Conservation (phyloP, 2,329 filamentous ascomycete genomes). For the Colletotrichum sp. region DNA sequence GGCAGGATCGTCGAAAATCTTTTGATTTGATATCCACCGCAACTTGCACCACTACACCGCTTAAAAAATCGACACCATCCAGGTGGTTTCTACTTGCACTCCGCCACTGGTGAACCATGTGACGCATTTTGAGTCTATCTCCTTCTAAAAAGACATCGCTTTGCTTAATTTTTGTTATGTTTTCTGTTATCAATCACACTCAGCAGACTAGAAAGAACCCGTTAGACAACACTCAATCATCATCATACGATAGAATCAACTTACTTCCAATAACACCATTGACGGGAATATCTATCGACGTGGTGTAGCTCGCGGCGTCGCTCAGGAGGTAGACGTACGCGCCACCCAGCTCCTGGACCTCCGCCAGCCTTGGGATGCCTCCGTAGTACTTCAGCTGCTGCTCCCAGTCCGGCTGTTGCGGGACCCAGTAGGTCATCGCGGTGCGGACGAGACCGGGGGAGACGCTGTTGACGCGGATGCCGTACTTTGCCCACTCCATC, state of each 20-base stretch:
- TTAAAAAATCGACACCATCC: background rate
- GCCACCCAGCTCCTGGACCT: conserved; percentile 53
- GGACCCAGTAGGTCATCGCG: conserved; percentile 55
- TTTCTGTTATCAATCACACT: background rate
- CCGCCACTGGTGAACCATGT: too few relatives aligned
- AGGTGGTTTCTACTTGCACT: background rate
- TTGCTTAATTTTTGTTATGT: background rate
- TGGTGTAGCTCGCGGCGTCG: conserved; percentile 56
- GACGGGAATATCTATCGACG: conserved; percentile 54
- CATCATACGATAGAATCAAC: background rate
- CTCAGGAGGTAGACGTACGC: conserved; percentile 63
- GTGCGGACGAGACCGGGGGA: conserved; percentile 49
- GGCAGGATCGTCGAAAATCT: background rate
- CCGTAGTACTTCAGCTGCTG: conserved; percentile 63
- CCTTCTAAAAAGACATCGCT: background rate
- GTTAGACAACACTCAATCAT: background rate
- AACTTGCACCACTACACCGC: background rate
- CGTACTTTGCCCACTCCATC: conserved; percentile 53
- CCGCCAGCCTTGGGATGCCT: conserved; percentile 54
- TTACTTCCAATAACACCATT: conserved; percentile 41
- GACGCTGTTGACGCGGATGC: conserved; percentile 51
- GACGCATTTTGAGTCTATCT: too few relatives aligned
- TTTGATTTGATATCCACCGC: background rate
- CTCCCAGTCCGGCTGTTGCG: conserved; percentile 57
- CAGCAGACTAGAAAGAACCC: background rate